Conservation (phyloP, 2,329 filamentous ascomycete genomes). For the Colletotrichum graminicola region DNA sequence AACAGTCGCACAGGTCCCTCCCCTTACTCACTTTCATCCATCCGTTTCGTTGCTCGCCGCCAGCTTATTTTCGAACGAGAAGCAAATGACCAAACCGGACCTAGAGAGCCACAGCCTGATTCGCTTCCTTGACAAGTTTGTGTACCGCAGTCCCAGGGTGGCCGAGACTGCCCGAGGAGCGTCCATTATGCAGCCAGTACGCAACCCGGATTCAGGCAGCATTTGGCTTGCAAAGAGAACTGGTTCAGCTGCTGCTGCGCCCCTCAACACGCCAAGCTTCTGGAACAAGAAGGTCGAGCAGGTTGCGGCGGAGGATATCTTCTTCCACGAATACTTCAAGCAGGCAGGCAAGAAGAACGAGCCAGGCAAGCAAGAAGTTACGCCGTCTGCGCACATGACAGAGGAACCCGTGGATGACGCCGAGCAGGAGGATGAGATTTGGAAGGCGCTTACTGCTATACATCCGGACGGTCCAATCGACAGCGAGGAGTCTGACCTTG, state of each 20-base stretch:
- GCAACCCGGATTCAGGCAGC: constrained; percentile 67
- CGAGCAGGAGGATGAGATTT: constrained; percentile 83
- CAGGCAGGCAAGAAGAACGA: constrained; percentile 74
- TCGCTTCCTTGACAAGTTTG: constrained; percentile 96
- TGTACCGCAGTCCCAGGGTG: constrained; percentile 93
- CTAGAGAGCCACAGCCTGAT: constrained; percentile 90
- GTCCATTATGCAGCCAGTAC: constrained; percentile 96
- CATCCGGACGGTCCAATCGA: constrained; percentile 81
- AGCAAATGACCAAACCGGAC: constrained; percentile 88
- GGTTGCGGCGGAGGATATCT: constrained; percentile 90
- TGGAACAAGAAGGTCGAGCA: constrained; percentile 92
- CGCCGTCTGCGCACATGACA: constrained; percentile 57
- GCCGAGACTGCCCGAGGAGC: constrained; percentile 76
- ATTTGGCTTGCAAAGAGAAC: constrained; percentile 68
- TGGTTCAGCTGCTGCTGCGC: constrained; percentile 50
- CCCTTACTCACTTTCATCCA: constrained; percentile 88
- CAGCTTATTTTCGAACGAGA: constrained; percentile 75
- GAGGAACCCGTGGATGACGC: constrained; percentile 64
- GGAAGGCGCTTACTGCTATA: constrained; percentile 88
- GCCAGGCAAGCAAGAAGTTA: constrained; percentile 67
- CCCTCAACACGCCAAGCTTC: constrained; percentile 88
- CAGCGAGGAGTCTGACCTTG: constrained; percentile 68
- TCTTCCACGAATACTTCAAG: constrained; percentile 98
- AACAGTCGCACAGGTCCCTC: constrained; percentile 64
- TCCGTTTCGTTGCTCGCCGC: constrained; percentile 88